These are phyloP conservation scores for Cyclotella sp. DNA, from an alignment of 108 stramenopile species.

Conservation along the genomic window DNA sequence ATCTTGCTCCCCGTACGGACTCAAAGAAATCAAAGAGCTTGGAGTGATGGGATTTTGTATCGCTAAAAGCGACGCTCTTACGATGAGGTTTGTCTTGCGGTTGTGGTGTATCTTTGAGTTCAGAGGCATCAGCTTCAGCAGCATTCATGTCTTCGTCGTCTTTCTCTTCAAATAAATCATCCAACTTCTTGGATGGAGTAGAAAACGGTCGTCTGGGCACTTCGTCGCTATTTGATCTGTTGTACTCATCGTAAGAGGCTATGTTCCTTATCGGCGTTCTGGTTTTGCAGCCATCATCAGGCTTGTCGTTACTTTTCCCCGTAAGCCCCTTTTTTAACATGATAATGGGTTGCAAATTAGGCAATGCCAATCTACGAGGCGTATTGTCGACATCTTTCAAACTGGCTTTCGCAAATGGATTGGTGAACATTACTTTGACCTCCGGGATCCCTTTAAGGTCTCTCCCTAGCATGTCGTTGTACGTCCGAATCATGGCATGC, in stretches of 20 bases:
- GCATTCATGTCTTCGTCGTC: background rate
- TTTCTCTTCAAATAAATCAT: too few relatives aligned
- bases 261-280: background rate
- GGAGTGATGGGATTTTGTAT: background rate
- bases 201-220: too few relatives aligned
- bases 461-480: constrained; percentile 61
- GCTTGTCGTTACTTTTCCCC: background rate
- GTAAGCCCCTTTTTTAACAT: background rate
- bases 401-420: constrained; percentile 7
- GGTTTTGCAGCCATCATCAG: background rate
- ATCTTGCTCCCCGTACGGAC: background rate
- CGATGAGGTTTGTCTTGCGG: background rate
- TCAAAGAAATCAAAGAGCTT: constrained; percentile 1
- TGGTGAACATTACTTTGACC: constrained; percentile 20
- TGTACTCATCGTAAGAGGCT: constrained; percentile 8
- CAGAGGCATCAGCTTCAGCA: background rate
- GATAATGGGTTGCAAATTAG: background rate
- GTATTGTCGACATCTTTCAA: background rate
- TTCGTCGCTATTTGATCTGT: background rate
- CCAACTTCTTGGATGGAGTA: too few relatives aligned
- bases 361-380: background rate
- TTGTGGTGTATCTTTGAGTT: background rate
- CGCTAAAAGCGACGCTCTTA: background rate
- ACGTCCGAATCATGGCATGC: constrained; percentile 53
- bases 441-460: constrained; percentile 56